These are phyloP conservation scores for Blepharisma undulans DNA, from an alignment of 169 alveolate species.

Conservation along the genomic window DNA sequence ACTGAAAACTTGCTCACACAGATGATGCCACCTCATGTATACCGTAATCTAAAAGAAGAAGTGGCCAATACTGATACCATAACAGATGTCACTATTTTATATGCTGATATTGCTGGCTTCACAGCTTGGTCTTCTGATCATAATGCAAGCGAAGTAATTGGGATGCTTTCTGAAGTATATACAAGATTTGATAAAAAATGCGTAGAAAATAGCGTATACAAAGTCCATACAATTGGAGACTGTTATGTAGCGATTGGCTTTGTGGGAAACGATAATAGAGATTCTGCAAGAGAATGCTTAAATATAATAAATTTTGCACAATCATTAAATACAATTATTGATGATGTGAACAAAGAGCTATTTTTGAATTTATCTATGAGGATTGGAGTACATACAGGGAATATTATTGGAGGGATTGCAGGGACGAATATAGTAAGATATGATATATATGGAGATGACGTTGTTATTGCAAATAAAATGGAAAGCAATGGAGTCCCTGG, in stretches of 20 bases:
- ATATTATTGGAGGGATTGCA: slow-evolving; percentile 54
- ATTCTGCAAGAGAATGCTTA: neutral
- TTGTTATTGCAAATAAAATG: slow-evolving; percentile 55
- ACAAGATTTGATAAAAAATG: slow-evolving; percentile 68
- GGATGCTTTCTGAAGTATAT: slow-evolving; percentile 66
- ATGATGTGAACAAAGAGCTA: slow-evolving; percentile 10
- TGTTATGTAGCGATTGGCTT: slow-evolving; percentile 79
- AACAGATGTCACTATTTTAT: slow-evolving; percentile 47
- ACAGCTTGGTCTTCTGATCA: slow-evolving; percentile 53
- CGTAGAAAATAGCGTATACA: slow-evolving; percentile 64
- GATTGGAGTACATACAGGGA: slow-evolving; percentile 69
- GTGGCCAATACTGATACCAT: slow-evolving; percentile 37
- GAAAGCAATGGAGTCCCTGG: slow-evolving; percentile 54
- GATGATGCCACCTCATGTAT: slow-evolving; percentile 33
- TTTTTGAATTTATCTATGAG: slow-evolving; percentile 55
- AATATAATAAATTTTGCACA: slow-evolving; percentile 12
- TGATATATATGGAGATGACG: slow-evolving; percentile 61
- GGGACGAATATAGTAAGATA: slow-evolving; percentile 59
- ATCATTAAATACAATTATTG: neutral
- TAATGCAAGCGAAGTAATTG: slow-evolving; percentile 66
- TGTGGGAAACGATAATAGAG: slow-evolving; percentile 43
- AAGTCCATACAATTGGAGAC: slow-evolving; percentile 80
- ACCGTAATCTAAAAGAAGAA: slow-evolving; percentile 25
- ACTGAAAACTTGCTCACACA: neutral
- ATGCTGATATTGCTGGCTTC: slow-evolving; percentile 70